Evolutionary conservation across 2,329 filamentous ascomycete genomes (phyloP).

Genomic region (Sordariomycetes sp.): DNA sequence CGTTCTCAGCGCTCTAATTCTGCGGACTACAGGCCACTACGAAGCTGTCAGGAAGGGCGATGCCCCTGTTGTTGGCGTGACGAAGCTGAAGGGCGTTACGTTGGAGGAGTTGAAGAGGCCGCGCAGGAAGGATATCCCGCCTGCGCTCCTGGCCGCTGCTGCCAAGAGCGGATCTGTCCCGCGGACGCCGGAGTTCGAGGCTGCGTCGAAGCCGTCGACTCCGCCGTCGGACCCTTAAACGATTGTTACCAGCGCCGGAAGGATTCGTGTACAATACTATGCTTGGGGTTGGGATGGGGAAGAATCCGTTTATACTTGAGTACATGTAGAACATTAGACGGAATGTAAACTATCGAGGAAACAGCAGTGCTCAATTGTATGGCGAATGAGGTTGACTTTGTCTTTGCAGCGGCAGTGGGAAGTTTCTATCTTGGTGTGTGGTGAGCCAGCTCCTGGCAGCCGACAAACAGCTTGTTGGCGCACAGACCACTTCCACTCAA

Average conservation of each 20-base stretch:
- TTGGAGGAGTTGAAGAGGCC: constrained; percentile 75
- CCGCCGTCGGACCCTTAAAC: neutral
- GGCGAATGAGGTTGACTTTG: too few species aligned
- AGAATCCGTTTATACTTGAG: constrained; percentile 1
- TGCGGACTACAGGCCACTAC: constrained; percentile 51
- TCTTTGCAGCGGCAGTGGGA: too few species aligned
- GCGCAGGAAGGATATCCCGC: constrained; percentile 49
- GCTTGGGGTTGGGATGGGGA: neutral
- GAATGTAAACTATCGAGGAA: neutral
- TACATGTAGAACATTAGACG: constrained; percentile 1
- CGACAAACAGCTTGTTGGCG: neutral
- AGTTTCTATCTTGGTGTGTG: too few species aligned
- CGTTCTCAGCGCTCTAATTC: constrained; percentile 10
- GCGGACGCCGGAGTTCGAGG: constrained; percentile 18
- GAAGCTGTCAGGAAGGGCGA: constrained; percentile 94
- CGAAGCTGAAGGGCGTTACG: constrained; percentile 78
- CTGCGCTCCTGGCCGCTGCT: constrained; percentile 23
- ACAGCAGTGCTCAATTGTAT: neutral
- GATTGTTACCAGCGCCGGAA: neutral
- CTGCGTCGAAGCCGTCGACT: constrained; percentile 15
- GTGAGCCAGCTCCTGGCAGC: too few species aligned
- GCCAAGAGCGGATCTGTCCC: constrained; percentile 8
- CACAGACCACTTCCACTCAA: constrained; percentile 18
- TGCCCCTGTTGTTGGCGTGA: constrained; percentile 80
- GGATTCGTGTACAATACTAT: neutral